phyloP scores from a whole-genome alignment of 352 stramenopile species.

The Blastocystis sp. region DNA sequence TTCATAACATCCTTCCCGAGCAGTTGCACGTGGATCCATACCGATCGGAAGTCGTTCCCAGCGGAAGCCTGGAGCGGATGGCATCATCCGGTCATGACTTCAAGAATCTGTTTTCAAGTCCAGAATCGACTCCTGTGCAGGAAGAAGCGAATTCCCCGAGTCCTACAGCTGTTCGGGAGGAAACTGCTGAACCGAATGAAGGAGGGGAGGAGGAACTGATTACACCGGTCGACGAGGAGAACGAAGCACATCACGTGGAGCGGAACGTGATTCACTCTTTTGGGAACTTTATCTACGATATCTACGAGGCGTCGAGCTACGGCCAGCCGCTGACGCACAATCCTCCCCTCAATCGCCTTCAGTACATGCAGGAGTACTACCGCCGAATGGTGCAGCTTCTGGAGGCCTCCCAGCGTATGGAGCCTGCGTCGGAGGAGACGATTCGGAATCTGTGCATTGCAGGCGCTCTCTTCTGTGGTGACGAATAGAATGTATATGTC shows the following conservation, averaged over 20 bases:
- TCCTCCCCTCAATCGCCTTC: neutral
- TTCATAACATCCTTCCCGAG: neutral
- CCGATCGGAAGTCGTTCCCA: neutral
- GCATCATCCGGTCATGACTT: neutral
- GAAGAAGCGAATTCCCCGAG: neutral
- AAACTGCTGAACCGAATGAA: neutral
- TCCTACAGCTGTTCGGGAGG: neutral
- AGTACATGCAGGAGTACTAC: constrained; percentile 55
- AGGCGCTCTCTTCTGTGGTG: neutral
- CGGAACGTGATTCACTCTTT: neutral
- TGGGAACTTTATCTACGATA: constrained; percentile 26
- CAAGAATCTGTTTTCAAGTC: neutral
- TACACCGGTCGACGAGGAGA: neutral
- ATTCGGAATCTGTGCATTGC: neutral
- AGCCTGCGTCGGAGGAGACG: constrained; percentile 9
- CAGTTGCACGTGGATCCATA: neutral
- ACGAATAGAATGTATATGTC: neutral
- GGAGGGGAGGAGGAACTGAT: neutral
- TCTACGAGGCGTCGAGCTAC: constrained; percentile 8
- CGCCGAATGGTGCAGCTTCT: constrained; percentile 29
- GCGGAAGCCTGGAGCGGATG: neutral
- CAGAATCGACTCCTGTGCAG: neutral
- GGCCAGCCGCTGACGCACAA: neutral
- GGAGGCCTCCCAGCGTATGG: neutral
- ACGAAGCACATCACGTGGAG: neutral